These are phyloP conservation scores for Digitaria exilis DNA, from an alignment of 202 grass and related monocot genomes.

Conservation along the genomic window DNA sequence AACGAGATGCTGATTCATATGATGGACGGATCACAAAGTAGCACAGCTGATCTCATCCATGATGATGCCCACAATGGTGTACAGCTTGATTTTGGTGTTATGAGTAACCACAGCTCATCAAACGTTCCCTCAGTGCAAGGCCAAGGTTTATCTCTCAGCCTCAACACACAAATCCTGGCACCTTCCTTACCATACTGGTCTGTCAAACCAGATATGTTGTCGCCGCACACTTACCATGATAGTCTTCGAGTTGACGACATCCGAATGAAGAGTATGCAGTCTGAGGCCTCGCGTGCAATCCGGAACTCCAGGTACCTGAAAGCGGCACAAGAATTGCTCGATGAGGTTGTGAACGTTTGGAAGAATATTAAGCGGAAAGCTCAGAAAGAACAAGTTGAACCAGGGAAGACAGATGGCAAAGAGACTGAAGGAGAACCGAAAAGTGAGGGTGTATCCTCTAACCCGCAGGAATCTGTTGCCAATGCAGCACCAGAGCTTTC, in stretches of 20 bases:
- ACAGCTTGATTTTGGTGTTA: slow-evolving; percentile 60
- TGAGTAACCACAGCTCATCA: slow-evolving; percentile 54
- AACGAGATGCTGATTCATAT: slow-evolving; percentile 72
- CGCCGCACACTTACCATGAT: slow-evolving; percentile 57
- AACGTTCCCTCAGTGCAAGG: slow-evolving; percentile 49
- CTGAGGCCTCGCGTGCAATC: slow-evolving; percentile 48
- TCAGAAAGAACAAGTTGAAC: slow-evolving; percentile 58
- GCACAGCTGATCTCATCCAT: slow-evolving; percentile 46
- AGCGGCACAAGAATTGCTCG: slow-evolving; percentile 65
- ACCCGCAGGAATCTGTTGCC: slow-evolving; percentile 51
- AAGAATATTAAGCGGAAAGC: slow-evolving; percentile 67
- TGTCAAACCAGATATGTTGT: slow-evolving; percentile 46
- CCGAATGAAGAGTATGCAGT: slow-evolving; percentile 54
- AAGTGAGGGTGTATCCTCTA: slow-evolving; percentile 57
- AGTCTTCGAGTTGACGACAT: slow-evolving; percentile 48
- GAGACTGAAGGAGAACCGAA: slow-evolving; percentile 50
- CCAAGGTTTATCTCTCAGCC: slow-evolving; percentile 72
- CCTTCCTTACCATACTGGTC: slow-evolving; percentile 68
- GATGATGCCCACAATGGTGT: slow-evolving; percentile 36
- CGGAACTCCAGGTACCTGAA: slow-evolving; percentile 72
- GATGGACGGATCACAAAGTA: slow-evolving; percentile 49
- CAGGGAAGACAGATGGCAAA: slow-evolving; percentile 47
- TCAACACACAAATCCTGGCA: slow-evolving; percentile 65
- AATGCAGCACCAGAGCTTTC: slow-evolving; percentile 58
- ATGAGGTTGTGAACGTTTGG: slow-evolving; percentile 69